phyloP scores from a whole-genome alignment of 257 asterid genomes.

The Solanum phureja region DNA sequence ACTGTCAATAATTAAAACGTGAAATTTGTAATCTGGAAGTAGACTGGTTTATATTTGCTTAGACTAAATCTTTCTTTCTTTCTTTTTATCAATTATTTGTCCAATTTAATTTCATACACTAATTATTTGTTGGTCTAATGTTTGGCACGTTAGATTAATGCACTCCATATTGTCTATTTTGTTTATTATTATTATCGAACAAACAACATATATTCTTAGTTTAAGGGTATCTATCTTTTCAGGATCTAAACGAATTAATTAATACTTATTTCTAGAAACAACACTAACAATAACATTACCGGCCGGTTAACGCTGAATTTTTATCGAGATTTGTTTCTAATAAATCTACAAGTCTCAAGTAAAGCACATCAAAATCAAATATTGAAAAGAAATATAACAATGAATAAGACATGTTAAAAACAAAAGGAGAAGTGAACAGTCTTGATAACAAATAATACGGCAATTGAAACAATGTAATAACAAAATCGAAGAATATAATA shows the following conservation, averaged over 20 bases:
- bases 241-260: not conserved
- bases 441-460: no score
- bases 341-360: not conserved
- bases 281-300: not conserved
- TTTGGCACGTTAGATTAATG: not conserved
- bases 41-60: not conserved
- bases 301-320: not conserved
- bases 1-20: not conserved
- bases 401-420: no score
- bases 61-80: not conserved
- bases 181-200: not conserved
- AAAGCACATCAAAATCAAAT: not conserved
- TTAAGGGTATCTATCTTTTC: not conserved
- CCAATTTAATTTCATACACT: not conserved
- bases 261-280: not conserved
- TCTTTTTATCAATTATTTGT: not conserved
- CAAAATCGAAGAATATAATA: no score
- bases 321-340: not conserved
- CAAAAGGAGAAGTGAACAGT: no score
- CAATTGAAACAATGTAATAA: no score
- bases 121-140: not conserved
- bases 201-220: not conserved
- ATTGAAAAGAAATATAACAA: accelerated
- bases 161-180: not conserved
- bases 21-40: not conserved